phyloP scores from a whole-genome alignment of 2,329 filamentous ascomycete genomes.

The Moelleriella libera region DNA sequence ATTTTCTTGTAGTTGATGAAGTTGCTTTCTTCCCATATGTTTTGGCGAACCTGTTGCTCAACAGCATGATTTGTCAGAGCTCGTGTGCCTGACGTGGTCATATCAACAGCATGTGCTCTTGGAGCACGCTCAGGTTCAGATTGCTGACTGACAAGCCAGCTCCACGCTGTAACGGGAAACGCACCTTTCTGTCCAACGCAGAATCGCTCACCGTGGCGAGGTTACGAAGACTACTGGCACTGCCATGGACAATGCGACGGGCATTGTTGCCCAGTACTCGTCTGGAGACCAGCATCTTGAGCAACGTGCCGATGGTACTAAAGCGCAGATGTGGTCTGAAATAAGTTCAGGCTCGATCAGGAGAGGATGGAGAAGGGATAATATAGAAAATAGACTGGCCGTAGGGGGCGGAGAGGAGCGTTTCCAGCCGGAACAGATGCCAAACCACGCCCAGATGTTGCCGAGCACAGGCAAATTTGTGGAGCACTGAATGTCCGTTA shows the following conservation, averaged over 20 bases:
- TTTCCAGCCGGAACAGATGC: slow-evolving; percentile 9
- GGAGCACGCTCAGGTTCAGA: background rate
- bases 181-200: slow-evolving; percentile 80
- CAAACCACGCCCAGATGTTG: slow-evolving; percentile 7
- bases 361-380: no score
- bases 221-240: slow-evolving; percentile 49
- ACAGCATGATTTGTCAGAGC: background rate
- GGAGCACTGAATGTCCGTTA: background rate
- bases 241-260: slow-evolving; percentile 40
- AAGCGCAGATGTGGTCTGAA: no score
- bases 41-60: slow-evolving; percentile 62
- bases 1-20: slow-evolving; percentile 99
- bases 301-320: slow-evolving; percentile 12
- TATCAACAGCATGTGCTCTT: background rate
- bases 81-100: background rate
- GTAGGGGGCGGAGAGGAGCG: slow-evolving; percentile 12
- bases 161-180: background rate
- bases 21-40: slow-evolving; percentile 89
- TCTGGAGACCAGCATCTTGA: slow-evolving; percentile 56
- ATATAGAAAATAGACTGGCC: no score
- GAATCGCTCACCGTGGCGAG: slow-evolving; percentile 81
- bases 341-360: no score
- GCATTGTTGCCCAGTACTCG: slow-evolving; percentile 52
- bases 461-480: slow-evolving; percentile 6
- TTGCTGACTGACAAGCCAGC: background rate